Conservation (phyloP, 2,329 filamentous ascomycete species). For the Aureobasidium vineae region DNA sequence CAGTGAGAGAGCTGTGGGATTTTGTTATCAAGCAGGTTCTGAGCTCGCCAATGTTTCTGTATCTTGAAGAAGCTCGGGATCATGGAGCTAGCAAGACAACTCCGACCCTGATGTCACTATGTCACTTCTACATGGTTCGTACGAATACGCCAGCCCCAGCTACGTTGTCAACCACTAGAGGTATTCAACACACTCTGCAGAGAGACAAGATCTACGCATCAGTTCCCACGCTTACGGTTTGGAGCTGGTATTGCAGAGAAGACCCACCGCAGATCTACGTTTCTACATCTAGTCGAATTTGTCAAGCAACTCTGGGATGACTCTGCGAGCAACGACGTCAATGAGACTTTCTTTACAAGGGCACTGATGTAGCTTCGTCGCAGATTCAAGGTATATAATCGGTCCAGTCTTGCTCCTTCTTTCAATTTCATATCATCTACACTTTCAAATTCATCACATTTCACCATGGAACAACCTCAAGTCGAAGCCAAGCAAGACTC, state of each 20-base stretch:
- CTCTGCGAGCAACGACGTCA: background rate
- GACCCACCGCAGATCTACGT: conserved; percentile 11
- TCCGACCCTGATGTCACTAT: conserved; percentile 12
- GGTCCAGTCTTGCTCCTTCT: background rate
- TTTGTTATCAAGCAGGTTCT: background rate
- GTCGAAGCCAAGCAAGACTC: conserved; percentile 13
- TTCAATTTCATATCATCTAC: background rate
- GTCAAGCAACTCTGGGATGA: conserved; percentile 1
- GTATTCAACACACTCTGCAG: background rate
- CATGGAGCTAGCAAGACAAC: background rate
- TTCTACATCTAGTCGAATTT: background rate
- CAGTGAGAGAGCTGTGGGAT: background rate
- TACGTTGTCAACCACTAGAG: background rate
- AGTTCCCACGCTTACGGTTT: conserved; percentile 7
- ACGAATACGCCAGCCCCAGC: background rate
- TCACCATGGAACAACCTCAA: conserved; percentile 6
- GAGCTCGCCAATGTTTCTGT: background rate
- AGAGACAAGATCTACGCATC: background rate
- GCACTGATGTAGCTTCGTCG: background rate
- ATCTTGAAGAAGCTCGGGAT: background rate
- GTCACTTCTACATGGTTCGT: background rate
- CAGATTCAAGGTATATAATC: background rate
- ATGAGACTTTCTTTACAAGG: background rate
- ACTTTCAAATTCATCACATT: background rate
- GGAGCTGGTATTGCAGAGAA: background rate